A percentile compares a stretch with the other conserved stretches of the same genome.
Conservation (phyloP, 768 basidiomycete species). For the Holtermannia corniformis region DNA sequence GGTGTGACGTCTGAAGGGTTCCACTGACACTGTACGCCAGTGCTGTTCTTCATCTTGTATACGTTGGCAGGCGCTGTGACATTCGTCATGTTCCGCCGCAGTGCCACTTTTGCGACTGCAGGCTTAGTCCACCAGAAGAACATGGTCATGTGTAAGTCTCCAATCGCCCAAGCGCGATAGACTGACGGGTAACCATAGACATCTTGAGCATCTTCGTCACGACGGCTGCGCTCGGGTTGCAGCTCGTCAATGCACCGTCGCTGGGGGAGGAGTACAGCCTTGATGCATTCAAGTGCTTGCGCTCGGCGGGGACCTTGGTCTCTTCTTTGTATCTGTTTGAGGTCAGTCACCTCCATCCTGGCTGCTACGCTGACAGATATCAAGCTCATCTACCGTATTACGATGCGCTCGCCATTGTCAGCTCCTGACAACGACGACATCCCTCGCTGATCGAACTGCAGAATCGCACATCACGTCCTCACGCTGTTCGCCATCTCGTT, state of each 20-base stretch:
- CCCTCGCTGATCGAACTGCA: slow-evolving; percentile 2
- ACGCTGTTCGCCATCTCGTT: slow-evolving; percentile 24
- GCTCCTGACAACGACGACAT: background rate
- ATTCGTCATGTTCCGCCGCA: slow-evolving; percentile 8
- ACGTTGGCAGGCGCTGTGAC: slow-evolving; percentile 6
- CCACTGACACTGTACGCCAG: background rate
- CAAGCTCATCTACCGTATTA: slow-evolving; percentile 21
- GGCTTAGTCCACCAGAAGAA: slow-evolving; percentile 19
- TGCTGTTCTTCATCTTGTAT: slow-evolving; percentile 20
- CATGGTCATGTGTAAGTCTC: slow-evolving; percentile 21
- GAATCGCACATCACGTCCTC: slow-evolving; percentile 23
- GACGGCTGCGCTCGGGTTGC: slow-evolving; percentile 16
- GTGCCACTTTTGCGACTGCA: slow-evolving; percentile 2
- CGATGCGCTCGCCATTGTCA: slow-evolving; percentile 25
- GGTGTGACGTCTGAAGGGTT: too few relatives aligned
- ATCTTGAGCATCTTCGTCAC: slow-evolving; percentile 23
- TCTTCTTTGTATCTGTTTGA: slow-evolving; percentile 22
- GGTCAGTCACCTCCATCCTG: too few relatives aligned
- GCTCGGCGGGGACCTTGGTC: slow-evolving; percentile 15
- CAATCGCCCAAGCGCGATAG: background rate
- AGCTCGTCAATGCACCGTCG: slow-evolving; percentile 16
- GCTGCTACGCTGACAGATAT: too few relatives aligned
- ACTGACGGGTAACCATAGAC: slow-evolving; percentile 9
- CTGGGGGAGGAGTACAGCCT: slow-evolving; percentile 11
- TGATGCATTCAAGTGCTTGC: slow-evolving; percentile 10